Evolutionary conservation across 331 rosid species (phyloP), one percentile per base, ranked within the genome.

Genomic region (Quercus lobata): DNA sequence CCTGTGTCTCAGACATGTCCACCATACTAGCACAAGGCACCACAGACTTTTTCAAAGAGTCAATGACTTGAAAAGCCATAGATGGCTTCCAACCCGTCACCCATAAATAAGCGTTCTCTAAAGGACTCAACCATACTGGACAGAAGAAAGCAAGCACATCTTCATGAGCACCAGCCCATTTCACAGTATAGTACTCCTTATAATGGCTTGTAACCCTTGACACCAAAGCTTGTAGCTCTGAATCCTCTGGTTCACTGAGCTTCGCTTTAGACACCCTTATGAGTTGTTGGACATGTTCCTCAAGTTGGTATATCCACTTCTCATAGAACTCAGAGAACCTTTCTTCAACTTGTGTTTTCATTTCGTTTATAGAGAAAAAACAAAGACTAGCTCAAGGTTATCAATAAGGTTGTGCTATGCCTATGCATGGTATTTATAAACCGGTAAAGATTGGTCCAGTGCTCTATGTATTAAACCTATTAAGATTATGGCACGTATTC

Each of bases 141-240:
- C 83, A 32, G 57, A 86, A 94, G 86, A 92, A 94, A 1, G 90
- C 89, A 0, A 88, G 58, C 4, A 88, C 91, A n/a, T 94, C 92
- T 16, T 86, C 89, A 11, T 56, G 89, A 7, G 92, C 97, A 0
- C 80, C 34, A 2, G 88, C 91, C 97, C 97, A 94, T 77, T 92
- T 94, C 2, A 87, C 81, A 1, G 87, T 85, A 80, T 89, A 94
- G 75, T 84, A 94, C 1, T 87, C 87, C 68, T 94, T 90, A 30
- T 82, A 53, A n/a, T 92, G 94, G 14, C 83, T 6, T 0, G 92
- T 92, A 62, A 85, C 87, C 6, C 14, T 84, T 0, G 91, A 78
- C 17, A 89, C 88, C 22, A 90, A 14, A 11, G 54, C 56, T 62
- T 72, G 73, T 0, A 85, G 12, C 61, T 91, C 85, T 14, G 78